Base-by-base conservation (phyloP, 371 early-diverging fungal genomes). In the Coemansia sp. region DNA sequence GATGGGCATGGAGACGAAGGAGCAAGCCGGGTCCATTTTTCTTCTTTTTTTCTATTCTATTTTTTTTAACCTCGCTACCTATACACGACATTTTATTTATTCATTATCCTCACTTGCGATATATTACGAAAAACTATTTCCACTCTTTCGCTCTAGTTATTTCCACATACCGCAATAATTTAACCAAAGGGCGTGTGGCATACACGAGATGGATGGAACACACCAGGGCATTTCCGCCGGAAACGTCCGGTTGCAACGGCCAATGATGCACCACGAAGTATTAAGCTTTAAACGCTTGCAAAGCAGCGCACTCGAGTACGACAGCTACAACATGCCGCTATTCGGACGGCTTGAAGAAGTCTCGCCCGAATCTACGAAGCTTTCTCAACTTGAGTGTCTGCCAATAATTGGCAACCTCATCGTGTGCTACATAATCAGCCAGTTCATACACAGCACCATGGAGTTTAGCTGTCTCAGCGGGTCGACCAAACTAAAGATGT, bases 341-440 rank as follows among this genome's bases (percentile, higher is more conserved):
- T 72, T 72, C 16, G 55, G 51, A 11, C 58, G 51, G 8, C 56
- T 72, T 1, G 33, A 68, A n/a, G 50, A 53, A 7, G 30, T 59
- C 3, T 62, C 66, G 8, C 78, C 78, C 7, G 68, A 77, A 9
- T 44, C 78, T 2, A 77, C 78, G 23, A 72, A 72, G 48, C 51
- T 77, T 6, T 40, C 78, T 8, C 78, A 77, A 40, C 62, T 77
- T 0, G 68, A 77, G 53, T 77, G 78, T 37, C 40, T 77, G 9
- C 78, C 78, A 0, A 59, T 77, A 5, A 9, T 77, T 2, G 78
- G 78, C 69, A 77, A 77, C 53, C 54, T 77, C 6, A 30, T 30
- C 6, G 62, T 72, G 14, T 56, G 62, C 26, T 54, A 39, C 48
- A 55, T 77, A 12, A 50, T 64, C 8, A 23, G 18, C 5, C 40